Evolutionary conservation across 148 eudicot genomes (phyloP), one percentile per base, ranked within the genome.

Genomic region (Fagopyrum homotropicum): DNA sequence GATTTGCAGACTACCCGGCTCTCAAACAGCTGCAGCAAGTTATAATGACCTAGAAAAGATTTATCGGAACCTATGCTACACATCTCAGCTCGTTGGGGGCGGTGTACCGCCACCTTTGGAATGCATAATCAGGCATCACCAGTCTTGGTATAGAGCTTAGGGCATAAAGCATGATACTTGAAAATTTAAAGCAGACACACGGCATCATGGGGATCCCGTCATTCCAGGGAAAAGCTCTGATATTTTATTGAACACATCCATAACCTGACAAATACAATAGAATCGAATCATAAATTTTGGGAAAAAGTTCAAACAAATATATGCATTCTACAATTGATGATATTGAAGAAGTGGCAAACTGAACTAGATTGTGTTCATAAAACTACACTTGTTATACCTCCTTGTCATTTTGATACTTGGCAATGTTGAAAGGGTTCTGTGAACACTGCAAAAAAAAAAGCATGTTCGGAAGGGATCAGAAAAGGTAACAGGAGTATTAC

Each of bases 201-300:
- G 9, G 8, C 46, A 40, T 66, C 71, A 66, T n/a, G 71, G 71
- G 30, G 71, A 43, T 35, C 71, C 71, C n/a, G 47, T 91, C 64
- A 81, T 80, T 61, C 96, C 99, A 10, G 99, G 99, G 78, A 96
- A 96, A 72, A 96, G 95, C 79, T 92, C 90, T 51, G 89, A 88
- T 82, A 96, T 89, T 80, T 96, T 90, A 72, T 84, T 88, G 86
- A 96, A 92, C 30, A 96, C 99, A 70, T 88, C 91, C 99, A 95
- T 92, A 43, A 95, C 96, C 99, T 92, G 78, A 59, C 50, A 70
- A 70, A 66, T 66, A 5, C 17, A 40, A 66, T 35, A 40, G 45
- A 47, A 35, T 14, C 19, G 15, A 40, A 5, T 63, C 69, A 40
- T 22, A 4, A 4, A 15, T 19, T 66, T 66, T 19, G 2, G 64